phyloP scores from a whole-genome alignment of 2,329 filamentous ascomycete genomes.

The Penicillium sp. region DNA sequence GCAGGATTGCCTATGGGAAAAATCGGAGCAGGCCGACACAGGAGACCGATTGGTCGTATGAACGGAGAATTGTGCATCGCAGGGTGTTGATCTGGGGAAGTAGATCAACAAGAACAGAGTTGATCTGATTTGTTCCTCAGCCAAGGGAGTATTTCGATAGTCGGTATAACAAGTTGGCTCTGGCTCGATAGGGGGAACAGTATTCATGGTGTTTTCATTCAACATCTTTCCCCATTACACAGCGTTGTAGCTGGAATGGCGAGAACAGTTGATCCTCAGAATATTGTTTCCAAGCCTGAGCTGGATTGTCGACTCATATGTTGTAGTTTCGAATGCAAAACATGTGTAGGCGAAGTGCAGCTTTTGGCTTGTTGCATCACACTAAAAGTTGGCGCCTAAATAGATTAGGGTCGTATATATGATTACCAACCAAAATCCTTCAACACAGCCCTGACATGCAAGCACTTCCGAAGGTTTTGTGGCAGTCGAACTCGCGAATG shows the following conservation, averaged over 20 bases:
- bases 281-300: neutral
- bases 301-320: neutral
- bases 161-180: neutral
- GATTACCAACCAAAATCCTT: neutral
- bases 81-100: neutral
- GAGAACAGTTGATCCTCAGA: neutral
- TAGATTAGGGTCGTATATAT: neutral
- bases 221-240: neutral
- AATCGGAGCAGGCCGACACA: neutral
- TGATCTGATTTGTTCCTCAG: neutral
- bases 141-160: neutral
- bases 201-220: neutral
- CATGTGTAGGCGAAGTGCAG: neutral
- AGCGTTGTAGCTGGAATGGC: neutral
- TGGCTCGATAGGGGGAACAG: neutral
- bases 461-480: neutral
- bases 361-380: neutral
- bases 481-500: neutral
- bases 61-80: neutral
- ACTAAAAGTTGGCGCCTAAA: neutral
- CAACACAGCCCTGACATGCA: neutral
- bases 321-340: neutral
- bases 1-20: conserved; percentile 1
- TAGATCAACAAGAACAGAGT: neutral
- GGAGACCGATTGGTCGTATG: neutral